These are phyloP conservation scores for Thymus mandschuricus DNA, from an alignment of 257 asterid species.

Conservation along the genomic window DNA sequence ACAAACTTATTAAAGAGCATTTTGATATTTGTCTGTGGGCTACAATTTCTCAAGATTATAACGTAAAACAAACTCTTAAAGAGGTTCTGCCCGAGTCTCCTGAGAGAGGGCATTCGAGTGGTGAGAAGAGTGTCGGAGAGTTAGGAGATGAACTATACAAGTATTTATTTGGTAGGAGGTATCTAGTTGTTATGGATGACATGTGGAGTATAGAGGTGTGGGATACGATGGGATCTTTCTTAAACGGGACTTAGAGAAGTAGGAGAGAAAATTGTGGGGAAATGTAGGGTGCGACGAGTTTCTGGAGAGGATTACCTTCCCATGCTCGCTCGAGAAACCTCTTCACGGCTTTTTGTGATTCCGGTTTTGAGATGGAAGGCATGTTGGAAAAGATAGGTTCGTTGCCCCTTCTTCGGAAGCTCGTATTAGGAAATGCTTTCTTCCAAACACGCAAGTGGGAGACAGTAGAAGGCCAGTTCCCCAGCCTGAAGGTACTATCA, in stretches of 20 bases:
- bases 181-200: not conserved
- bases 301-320: not conserved
- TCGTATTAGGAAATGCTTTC: too few species aligned
- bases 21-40: not conserved
- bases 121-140: not conserved
- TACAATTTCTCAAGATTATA: constrained; percentile 10
- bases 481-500: too few species aligned
- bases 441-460: too few species aligned
- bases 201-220: not conserved
- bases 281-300: not conserved
- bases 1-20: not conserved
- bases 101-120: too few species aligned
- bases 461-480: too few species aligned
- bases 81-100: not conserved
- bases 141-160: too few species aligned
- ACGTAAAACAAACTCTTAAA: not conserved
- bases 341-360: too few species aligned
- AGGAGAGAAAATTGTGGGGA: not conserved
- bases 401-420: too few species aligned
- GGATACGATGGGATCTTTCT: not conserved
- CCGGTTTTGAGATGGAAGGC: too few species aligned
- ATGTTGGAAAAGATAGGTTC: too few species aligned
- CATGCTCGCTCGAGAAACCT: too few species aligned
- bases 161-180: not conserved
- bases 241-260: not conserved